Evolutionary conservation across 192 early-diverging fungal genomes (phyloP).

Genomic region (Spizellomyces punctatus): DNA sequence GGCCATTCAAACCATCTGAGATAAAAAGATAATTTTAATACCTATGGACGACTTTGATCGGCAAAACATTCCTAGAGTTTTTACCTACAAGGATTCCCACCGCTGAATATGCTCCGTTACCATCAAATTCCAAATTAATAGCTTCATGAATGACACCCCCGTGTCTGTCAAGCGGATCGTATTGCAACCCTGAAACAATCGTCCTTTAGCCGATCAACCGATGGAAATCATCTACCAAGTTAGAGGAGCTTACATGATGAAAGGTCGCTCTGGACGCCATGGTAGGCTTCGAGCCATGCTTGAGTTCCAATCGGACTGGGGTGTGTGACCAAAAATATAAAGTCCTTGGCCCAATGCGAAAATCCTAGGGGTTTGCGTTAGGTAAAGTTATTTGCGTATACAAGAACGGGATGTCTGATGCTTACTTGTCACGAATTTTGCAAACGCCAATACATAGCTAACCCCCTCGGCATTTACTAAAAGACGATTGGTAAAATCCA

Average conservation of each 20-base stretch:
- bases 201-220: conserved; percentile 1
- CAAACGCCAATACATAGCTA: conserved; percentile 44
- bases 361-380: conserved; percentile 29
- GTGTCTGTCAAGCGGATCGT: conserved; percentile 31
- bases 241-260: conserved; percentile 17
- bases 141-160: conserved; percentile 84
- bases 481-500: background rate
- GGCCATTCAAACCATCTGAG: conserved; percentile 78
- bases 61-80: background rate
- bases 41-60: background rate
- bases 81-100: conserved; percentile 77
- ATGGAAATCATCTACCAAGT: conserved; percentile 7
- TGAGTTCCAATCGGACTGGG: conserved; percentile 73
- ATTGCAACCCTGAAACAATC: conserved; percentile 27
- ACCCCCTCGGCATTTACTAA: conserved; percentile 47
- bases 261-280: conserved; percentile 53
- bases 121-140: conserved; percentile 82
- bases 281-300: conserved; percentile 89
- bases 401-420: background rate
- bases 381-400: background rate
- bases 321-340: conserved; percentile 86
- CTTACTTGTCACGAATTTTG: conserved; percentile 45
- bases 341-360: conserved; percentile 91
- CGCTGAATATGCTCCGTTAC: conserved; percentile 59
- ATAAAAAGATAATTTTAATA: conserved; percentile 7